phyloP scores from a whole-genome alignment of 2,329 filamentous ascomycete genomes.

The Hortaea sp. region DNA sequence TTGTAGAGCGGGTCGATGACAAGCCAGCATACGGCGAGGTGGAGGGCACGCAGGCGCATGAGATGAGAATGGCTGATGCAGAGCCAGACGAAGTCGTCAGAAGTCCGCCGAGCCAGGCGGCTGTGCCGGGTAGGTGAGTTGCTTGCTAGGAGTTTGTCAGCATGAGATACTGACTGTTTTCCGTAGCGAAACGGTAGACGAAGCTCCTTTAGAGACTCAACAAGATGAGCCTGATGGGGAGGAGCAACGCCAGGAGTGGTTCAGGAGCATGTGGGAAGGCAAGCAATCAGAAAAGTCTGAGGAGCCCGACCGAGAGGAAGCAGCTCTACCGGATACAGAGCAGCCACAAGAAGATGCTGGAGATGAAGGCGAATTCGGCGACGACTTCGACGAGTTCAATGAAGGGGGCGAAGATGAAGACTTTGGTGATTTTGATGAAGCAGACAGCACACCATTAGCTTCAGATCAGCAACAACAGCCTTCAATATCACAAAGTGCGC shows the following conservation, averaged over 20 bases:
- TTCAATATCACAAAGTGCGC: slow-evolving; percentile 9
- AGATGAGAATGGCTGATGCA: slow-evolving; percentile 48
- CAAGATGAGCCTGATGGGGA: slow-evolving; percentile 27
- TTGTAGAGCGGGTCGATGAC: slow-evolving; percentile 53
- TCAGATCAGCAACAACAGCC: slow-evolving; percentile 28
- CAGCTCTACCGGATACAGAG: slow-evolving; percentile 27
- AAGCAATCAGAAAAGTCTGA: slow-evolving; percentile 7
- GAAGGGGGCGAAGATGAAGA: slow-evolving; percentile 38
- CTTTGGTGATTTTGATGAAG: slow-evolving; percentile 43
- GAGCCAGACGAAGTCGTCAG: slow-evolving; percentile 47
- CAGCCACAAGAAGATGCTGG: slow-evolving; percentile 38
- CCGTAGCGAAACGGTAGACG: background rate
- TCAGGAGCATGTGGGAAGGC: slow-evolving; percentile 23
- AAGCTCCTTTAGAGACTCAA: background rate
- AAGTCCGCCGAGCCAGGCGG: slow-evolving; percentile 32
- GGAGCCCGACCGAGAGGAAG: slow-evolving; percentile 29
- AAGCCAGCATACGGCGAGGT: slow-evolving; percentile 50
- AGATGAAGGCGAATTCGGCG: slow-evolving; percentile 62
- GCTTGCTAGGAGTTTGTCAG: too few relatives aligned
- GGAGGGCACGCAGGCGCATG: slow-evolving; percentile 49
- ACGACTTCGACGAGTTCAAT: slow-evolving; percentile 59
- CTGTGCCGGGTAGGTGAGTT: slow-evolving; percentile 41
- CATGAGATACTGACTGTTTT: too few relatives aligned
- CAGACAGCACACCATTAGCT: slow-evolving; percentile 27
- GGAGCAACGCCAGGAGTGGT: slow-evolving; percentile 23